A percentile compares a stretch with the other conserved stretches of the same genome.
Evolutionary conservation across 345 rosid genomes (phyloP).

Genomic region (Gossypium mustelinum): DNA sequence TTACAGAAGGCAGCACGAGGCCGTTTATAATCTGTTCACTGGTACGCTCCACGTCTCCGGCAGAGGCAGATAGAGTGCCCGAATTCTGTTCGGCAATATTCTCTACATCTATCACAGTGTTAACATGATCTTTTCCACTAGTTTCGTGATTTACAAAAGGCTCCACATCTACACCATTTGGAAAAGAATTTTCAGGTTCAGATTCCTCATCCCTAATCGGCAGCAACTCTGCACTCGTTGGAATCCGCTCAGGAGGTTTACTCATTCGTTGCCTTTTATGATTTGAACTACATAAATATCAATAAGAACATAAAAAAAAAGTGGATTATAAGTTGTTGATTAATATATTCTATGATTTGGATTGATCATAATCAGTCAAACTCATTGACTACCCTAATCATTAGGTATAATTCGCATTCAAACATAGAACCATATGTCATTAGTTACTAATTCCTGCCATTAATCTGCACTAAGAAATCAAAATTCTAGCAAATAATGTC

Average conservation of each 20-base stretch:
- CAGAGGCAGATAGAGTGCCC: constrained; percentile 29
- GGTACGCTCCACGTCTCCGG: constrained; percentile 26
- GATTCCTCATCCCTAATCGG: constrained; percentile 37
- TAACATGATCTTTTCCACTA: constrained; percentile 12
- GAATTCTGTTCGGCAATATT: constrained; percentile 23
- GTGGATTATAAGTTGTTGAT: background rate
- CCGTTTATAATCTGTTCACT: constrained; percentile 24
- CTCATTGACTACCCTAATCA: background rate
- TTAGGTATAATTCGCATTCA: too few relatives aligned
- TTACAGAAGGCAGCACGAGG: constrained; percentile 35
- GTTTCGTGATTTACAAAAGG: constrained; percentile 22
- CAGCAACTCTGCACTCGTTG: constrained; percentile 33
- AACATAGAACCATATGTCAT: too few relatives aligned
- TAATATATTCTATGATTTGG: background rate
- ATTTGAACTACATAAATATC: constrained; percentile 33
- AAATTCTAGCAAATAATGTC: background rate
- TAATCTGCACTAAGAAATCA: background rate
- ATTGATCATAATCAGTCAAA: background rate
- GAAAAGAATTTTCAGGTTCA: constrained; percentile 31
- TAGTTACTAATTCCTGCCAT: constrained; percentile 2
- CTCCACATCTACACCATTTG: constrained; percentile 16
- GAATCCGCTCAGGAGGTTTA: constrained; percentile 46
- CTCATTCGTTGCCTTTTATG: constrained; percentile 47
- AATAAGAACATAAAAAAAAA: background rate
- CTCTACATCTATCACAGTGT: constrained; percentile 25